A percentile compares a stretch with the other conserved stretches of the same genome.
Conservation (phyloP, 306 rosid species). For the Rubus idaeus region DNA sequence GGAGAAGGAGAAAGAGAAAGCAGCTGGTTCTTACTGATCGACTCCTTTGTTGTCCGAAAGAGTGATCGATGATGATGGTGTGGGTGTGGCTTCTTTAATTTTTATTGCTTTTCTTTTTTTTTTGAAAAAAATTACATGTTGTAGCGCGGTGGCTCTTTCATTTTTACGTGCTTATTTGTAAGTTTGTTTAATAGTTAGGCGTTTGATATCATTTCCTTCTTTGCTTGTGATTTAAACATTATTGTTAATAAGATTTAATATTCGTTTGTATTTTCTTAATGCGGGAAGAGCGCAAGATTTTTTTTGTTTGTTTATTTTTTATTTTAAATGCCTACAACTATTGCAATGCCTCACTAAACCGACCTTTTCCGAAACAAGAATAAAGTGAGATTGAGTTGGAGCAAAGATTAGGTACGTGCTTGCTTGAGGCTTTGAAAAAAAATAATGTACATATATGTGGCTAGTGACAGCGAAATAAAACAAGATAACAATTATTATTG, state of each 20-base stretch:
- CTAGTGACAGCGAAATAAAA: neutral
- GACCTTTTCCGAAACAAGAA: neutral
- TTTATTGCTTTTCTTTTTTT: neutral
- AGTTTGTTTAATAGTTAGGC: conserved; percentile 11
- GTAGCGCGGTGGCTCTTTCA: too few species aligned
- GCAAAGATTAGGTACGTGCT: neutral
- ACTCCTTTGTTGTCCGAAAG: neutral
- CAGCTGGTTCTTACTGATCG: neutral
- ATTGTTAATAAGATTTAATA: conserved; percentile 2
- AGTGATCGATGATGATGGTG: conserved; percentile 11
- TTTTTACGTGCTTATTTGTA: neutral
- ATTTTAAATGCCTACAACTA: too few species aligned
- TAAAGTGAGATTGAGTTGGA: neutral
- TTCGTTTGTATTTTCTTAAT: neutral
- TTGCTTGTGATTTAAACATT: conserved; percentile 8
- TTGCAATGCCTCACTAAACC: neutral
- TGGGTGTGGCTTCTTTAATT: conserved; percentile 4
- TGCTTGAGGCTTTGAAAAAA: neutral
- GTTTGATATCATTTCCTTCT: neutral
- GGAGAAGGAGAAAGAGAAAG: conserved; percentile 24
- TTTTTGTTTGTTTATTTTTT: neutral
- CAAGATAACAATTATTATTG: neutral
- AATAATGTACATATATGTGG: neutral
- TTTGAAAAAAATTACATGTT: neutral
- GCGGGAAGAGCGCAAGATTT: neutral